Evolutionary conservation across 192 early-diverging fungal genomes (phyloP).

Genomic region (Podila epicladia): DNA sequence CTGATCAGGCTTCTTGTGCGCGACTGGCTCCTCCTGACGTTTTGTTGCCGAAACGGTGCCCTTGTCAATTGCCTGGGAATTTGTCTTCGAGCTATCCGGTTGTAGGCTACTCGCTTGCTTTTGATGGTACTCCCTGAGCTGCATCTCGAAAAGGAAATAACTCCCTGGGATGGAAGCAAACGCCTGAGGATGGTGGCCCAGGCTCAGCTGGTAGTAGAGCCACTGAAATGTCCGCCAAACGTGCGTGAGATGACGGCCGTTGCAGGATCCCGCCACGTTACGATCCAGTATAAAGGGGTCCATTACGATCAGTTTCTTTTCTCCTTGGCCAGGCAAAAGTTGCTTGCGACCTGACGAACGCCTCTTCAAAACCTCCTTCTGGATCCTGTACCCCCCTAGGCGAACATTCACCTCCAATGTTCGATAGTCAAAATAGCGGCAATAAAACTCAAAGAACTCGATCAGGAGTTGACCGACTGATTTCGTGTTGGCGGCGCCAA

Average conservation of each 20-base stretch:
- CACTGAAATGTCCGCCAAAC: slow-evolving; percentile 38
- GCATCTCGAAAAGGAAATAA: background rate
- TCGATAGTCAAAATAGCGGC: slow-evolving; percentile 43
- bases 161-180: slow-evolving; percentile 11
- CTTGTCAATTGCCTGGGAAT: too few species aligned
- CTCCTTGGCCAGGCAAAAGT: slow-evolving; percentile 11
- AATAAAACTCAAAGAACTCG: slow-evolving; percentile 41
- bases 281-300: slow-evolving; percentile 45
- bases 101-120: background rate
- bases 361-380: slow-evolving; percentile 5
- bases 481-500: slow-evolving; percentile 33
- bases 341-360: background rate
- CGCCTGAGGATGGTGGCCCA: slow-evolving; percentile 19
- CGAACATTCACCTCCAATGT: slow-evolving; percentile 49
- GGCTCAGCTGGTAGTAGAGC: slow-evolving; percentile 25
- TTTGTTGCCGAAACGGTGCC: background rate
- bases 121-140: background rate
- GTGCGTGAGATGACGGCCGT: slow-evolving; percentile 4
- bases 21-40: background rate
- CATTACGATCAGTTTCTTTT: slow-evolving; percentile 40
- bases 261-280: slow-evolving; percentile 29
- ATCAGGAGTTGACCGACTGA: slow-evolving; percentile 33
- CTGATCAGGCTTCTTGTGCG: background rate
- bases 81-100: too few species aligned
- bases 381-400: slow-evolving; percentile 15